Evolutionary conservation across 495 filamentous ascomycete species (phyloP), one percentile per base, ranked within the genome.

Genomic region (Astrothelium macrocarpum): DNA sequence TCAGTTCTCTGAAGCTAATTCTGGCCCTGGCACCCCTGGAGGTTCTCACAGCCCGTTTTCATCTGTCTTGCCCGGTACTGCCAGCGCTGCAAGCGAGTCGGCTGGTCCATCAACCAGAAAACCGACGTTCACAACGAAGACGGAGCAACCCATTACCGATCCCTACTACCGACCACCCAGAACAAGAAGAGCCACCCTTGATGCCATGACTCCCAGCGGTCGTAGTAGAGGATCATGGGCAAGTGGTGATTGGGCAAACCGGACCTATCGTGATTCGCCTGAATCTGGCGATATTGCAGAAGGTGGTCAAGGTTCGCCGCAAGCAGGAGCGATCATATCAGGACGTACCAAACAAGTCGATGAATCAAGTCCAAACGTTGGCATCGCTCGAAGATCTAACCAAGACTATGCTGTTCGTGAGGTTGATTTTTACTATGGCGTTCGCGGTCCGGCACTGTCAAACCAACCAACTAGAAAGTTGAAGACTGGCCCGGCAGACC

Each of bases 401-500:
- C 85, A 87, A 16, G 92, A 97, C 72, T 98, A 97, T 71, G 86
- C 90, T 2, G 90, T 90, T 1, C 85, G 94, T 39, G 94, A 98
- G 75, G 87, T 90, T 3, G 94, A 98, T 71, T 96, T 93, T 70
- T 96, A 96, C 71, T 97, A 97, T 72, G 88, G 91, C 16, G 87
- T 95, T 28, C 85, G 90, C 18, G 94, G 94, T 0, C 89, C 90
- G n/a, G 90, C 93, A 11, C 79, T 97, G 5, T 91, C 90, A 0
- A 87, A 88, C 59, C 84, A 81, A 16, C 90, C 88, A 2, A 89
- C 88, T 32, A 81, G 94, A 39, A 91, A 89, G 71, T 78, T 96
- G 60, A 90, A 91, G 68, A 98, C 94, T 2, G 95, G 94, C 0
- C 94, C 94, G 1, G 91, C 93, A 20, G 95, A 98, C 76, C 94